phyloP scores from a whole-genome alignment of 1,284 basidiomycete species.

The Peniophora sp. region DNA sequence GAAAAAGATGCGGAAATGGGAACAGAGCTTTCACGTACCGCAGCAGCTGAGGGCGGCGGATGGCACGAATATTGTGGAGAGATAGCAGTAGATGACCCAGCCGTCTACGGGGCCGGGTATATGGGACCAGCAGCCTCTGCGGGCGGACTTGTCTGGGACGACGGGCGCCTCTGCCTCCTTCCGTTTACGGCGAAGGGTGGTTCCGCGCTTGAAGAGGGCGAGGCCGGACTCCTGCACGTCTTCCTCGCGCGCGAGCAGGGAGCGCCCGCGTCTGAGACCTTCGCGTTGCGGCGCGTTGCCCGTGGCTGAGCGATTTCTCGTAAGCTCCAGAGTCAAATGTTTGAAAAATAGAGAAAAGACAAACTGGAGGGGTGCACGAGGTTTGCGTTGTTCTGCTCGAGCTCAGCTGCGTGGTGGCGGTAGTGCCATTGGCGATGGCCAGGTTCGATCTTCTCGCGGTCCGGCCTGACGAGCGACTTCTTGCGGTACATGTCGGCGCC shows the following conservation, averaged over 20 bases:
- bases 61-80: constrained; percentile 83
- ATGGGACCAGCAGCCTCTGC: constrained; percentile 55
- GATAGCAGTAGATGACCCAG: constrained; percentile 95
- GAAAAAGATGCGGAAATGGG: constrained; percentile 5
- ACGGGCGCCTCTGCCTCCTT: constrained; percentile 32
- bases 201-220: constrained; percentile 76
- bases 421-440: constrained; percentile 95
- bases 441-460: constrained; percentile 95
- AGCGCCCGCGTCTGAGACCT: constrained; percentile 75
- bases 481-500: constrained; percentile 61
- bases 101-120: constrained; percentile 84
- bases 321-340: neutral
- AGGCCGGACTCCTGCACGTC: constrained; percentile 85
- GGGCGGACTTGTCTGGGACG: constrained; percentile 27
- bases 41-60: constrained; percentile 59
- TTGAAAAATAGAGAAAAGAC: constrained; percentile 5
- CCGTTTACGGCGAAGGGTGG: constrained; percentile 66
- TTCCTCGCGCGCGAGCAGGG: constrained; percentile 80
- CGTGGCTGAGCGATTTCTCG: constrained; percentile 47
- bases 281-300: constrained; percentile 71
- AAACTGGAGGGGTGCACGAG: constrained; percentile 75
- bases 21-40: constrained; percentile 36
- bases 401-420: constrained; percentile 79
- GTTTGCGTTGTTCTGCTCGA: constrained; percentile 57
- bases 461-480: constrained; percentile 90